Percentiles rank a stretch among this genome's conserved stretches.
These are phyloP conservation scores for Tricholomella constricta DNA, from an alignment of 768 basidiomycete species.

Conservation along the genomic window DNA sequence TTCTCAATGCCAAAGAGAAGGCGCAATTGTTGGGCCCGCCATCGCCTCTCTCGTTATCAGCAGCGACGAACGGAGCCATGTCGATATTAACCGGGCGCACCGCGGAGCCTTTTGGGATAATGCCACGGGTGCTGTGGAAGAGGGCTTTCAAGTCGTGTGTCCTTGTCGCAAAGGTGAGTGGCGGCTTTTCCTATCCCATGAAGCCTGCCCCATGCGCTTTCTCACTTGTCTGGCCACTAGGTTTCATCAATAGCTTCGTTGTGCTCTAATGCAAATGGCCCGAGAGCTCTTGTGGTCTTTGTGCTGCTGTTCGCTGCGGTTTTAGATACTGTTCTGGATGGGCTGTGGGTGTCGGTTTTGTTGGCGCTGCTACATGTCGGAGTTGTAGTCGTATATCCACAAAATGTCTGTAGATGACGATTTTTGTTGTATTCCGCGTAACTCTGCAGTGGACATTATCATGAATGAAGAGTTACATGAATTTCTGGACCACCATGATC, in stretches of 20 bases:
- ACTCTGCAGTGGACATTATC: too few relatives aligned
- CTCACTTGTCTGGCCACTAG: constrained; percentile 2
- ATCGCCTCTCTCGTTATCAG: constrained; percentile 16
- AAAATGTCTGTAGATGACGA: constrained; percentile 9
- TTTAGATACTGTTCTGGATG: constrained; percentile 27
- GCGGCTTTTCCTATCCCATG: neutral
- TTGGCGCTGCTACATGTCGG: constrained; percentile 22
- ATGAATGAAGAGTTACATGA: too few relatives aligned
- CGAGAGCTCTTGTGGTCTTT: constrained; percentile 8
- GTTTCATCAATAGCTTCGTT: constrained; percentile 21
- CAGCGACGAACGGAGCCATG: neutral
- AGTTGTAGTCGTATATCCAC: constrained; percentile 16
- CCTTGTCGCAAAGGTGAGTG: constrained; percentile 28
- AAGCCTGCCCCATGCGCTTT: neutral
- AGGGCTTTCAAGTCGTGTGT: constrained; percentile 28
- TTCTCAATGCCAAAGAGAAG: constrained; percentile 12
- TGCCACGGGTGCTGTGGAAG: constrained; percentile 13
- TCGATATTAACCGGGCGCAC: neutral
- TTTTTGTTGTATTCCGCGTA: neutral
- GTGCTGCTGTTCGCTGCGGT: constrained; percentile 26
- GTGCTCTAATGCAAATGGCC: constrained; percentile 11
- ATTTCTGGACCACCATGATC: neutral
- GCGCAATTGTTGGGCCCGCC: constrained; percentile 16
- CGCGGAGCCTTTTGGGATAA: neutral
- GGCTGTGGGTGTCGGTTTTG: constrained; percentile 20